Evolutionary conservation across 768 basidiomycete genomes (phyloP).

Genomic region (Cystobasidium ongulense): DNA sequence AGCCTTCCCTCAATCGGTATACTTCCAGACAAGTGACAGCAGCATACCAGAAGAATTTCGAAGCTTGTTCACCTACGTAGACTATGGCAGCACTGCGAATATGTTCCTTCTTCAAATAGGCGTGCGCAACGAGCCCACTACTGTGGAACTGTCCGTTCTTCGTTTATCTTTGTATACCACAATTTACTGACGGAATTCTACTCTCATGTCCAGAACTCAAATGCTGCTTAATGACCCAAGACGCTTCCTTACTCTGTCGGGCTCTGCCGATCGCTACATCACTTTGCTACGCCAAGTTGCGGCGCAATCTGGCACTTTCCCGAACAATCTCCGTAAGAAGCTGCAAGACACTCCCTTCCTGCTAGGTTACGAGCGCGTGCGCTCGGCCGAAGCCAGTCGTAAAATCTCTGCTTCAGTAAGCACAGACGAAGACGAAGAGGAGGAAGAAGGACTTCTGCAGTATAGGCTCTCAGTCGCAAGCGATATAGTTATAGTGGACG

Average conservation of each 20-base stretch:
- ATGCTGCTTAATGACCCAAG: conserved; percentile 62
- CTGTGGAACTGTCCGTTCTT: conserved; percentile 57
- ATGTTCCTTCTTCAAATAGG: conserved; percentile 78
- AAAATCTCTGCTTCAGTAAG: conserved; percentile 46
- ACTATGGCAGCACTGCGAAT: conserved; percentile 75
- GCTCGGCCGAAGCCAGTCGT: conserved; percentile 45
- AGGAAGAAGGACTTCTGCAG: conserved; percentile 30
- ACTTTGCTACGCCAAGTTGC: conserved; percentile 15
- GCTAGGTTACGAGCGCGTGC: conserved; percentile 61
- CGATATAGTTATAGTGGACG: conserved; percentile 74
- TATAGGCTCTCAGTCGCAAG: conserved; percentile 34
- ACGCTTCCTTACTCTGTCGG: conserved; percentile 63
- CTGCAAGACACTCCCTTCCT: conserved; percentile 69
- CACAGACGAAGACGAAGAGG: conserved; percentile 68
- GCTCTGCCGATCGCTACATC: conserved; percentile 60
- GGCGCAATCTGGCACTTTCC: neutral
- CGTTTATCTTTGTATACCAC: neutral
- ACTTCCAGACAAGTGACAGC: conserved; percentile 1
- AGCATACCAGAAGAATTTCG: conserved; percentile 52
- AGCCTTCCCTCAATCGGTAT: neutral
- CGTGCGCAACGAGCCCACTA: conserved; percentile 74
- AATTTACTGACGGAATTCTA: neutral
- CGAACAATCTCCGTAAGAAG: conserved; percentile 47
- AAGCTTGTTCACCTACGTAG: conserved; percentile 76
- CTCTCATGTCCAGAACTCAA: conserved; percentile 48